Conservation (phyloP, 148 eudicot species). For the Euryodendron excelsum region DNA sequence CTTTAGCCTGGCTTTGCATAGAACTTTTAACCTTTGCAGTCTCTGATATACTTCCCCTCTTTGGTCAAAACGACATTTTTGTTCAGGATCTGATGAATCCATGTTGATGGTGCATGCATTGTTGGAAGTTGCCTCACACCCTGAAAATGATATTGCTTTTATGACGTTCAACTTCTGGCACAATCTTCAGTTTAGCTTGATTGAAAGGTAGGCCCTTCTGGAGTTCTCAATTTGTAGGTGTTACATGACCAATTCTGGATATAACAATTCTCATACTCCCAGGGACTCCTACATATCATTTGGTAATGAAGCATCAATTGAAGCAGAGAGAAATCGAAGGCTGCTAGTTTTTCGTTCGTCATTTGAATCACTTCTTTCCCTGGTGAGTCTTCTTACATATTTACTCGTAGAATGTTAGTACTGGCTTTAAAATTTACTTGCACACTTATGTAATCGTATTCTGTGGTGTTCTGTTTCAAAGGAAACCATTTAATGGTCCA, state of each 20-base stretch:
- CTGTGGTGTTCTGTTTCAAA: neutral
- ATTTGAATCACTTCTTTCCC: constrained; percentile 84
- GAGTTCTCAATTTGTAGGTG: neutral
- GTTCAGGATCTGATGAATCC: constrained; percentile 85
- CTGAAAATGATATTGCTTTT: constrained; percentile 95
- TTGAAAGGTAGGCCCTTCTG: constrained; percentile 55
- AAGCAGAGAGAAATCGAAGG: constrained; percentile 77
- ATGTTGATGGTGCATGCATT: constrained; percentile 87
- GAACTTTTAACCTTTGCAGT: neutral
- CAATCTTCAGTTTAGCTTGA: constrained; percentile 74
- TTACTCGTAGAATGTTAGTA: neutral
- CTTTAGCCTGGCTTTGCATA: neutral
- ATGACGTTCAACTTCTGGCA: constrained; percentile 99
- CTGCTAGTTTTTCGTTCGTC: constrained; percentile 69
- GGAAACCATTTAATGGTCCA: neutral
- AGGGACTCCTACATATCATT: constrained; percentile 61
- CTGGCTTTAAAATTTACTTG: neutral
- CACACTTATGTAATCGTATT: neutral
- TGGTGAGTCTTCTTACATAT: constrained; percentile 52
- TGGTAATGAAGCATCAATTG: constrained; percentile 62
- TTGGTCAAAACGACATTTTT: constrained; percentile 8
- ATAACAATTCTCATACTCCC: constrained; percentile 16
- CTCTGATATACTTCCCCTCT: neutral
- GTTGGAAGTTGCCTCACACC: constrained; percentile 90
- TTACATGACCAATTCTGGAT: neutral